Percentiles rank a stretch among this genome's conserved stretches.
Evolutionary conservation across 139 green algal genomes (phyloP).

Genomic region (Desmodesmus armatus): DNA sequence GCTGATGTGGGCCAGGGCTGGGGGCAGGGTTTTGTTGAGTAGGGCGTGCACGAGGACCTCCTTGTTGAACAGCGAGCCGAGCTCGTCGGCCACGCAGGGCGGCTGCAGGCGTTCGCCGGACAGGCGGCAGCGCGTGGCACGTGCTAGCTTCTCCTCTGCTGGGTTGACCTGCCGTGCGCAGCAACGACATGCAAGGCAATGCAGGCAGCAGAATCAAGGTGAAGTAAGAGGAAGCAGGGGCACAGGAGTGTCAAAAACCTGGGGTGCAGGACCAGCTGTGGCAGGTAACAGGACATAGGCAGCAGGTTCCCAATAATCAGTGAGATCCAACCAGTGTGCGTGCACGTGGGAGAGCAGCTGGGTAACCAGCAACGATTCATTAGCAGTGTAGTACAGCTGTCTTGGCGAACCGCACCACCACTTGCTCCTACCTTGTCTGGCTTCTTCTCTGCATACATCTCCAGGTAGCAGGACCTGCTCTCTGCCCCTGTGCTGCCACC

Average conservation of each 20-base stretch:
- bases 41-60: slow-evolving; percentile 63
- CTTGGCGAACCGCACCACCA: no score
- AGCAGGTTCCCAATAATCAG: no score
- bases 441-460: slow-evolving; percentile 91
- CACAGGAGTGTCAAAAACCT: neutral
- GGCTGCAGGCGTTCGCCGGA: slow-evolving; percentile 73
- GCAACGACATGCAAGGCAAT: no score
- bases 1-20: slow-evolving; percentile 75
- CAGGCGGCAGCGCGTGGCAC: slow-evolving; percentile 83
- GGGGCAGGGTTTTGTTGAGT: slow-evolving; percentile 79
- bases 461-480: slow-evolving; percentile 85
- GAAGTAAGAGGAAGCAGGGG: neutral
- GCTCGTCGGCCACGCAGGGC: slow-evolving; percentile 83
- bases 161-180: slow-evolving; percentile 79
- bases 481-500: slow-evolving; percentile 92
- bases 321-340: no score
- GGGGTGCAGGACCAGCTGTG: neutral
- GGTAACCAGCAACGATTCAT: no score
- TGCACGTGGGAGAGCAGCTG: no score
- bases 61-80: slow-evolving; percentile 71
- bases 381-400: no score
- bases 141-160: slow-evolving; percentile 74
- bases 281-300: no score
- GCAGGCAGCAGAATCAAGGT: neutral
- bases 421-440: slow-evolving; percentile 76